Evolutionary conservation across 495 filamentous ascomycete species (phyloP), one percentile per base, ranked within the genome.

Genomic region (Beverwykella pulmonaria): DNA sequence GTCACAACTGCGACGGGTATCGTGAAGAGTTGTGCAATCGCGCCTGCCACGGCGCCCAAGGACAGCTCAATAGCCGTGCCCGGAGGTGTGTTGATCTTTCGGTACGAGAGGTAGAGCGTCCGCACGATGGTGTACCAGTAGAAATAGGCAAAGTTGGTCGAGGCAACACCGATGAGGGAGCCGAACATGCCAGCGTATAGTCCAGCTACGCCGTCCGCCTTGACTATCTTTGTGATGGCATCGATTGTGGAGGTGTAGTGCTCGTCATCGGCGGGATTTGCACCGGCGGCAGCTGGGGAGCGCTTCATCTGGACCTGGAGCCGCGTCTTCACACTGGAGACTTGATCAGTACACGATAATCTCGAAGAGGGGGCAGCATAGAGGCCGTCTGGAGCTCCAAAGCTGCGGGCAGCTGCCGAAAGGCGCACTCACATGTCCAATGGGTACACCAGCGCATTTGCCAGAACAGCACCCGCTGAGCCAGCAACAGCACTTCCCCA

Each of bases 61-160:
- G 87, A 84, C 53, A 99, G 82, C 80, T 99, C 94, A 44, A 88
- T 82, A 12, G 90, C 86, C 3, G 94, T 97, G n/a, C 88, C 86
- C 17, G 93, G 93, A 20, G 87, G 79, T 30, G 80, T 82, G 1
- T 83, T 73, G n/a, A 81, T 63, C 64, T 83, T 85, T 63, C 83
- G 82, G 32, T 85, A 89, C 30, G 86, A 84, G 74, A 92, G 78
- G 75, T 97, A 98, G 39, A 97, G 78, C 14, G 84, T 85, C 47
- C 94, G 88, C 15, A 97, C 92, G 19, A 92, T 76, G 22, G 91
- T 93, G 77, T 99, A 98, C 94, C 94, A 99, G 81, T 98, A 99
- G 74, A 99, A 99, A 79, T 99, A 99, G 64, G 94, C 94, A 74
- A 99, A 99, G 75, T 99, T 99, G 61, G 92, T 98, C 15, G 92